A percentile compares a stretch with the other conserved stretches of the same genome.
Evolutionary conservation across 148 eudicot genomes (phyloP).

Genomic region (Heliosperma pusillum): DNA sequence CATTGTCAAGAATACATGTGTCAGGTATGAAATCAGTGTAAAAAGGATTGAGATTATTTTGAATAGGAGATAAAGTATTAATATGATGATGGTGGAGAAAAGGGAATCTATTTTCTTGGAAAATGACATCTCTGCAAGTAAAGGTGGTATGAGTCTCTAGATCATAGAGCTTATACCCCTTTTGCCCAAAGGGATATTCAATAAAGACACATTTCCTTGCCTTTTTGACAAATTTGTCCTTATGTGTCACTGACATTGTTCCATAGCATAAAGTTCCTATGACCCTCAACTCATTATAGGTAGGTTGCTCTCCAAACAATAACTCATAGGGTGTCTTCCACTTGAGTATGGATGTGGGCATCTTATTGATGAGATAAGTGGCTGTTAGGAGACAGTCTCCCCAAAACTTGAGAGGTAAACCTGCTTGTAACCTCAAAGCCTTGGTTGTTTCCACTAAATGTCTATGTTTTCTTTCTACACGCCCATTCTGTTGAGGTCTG

Average conservation of each 20-base stretch:
- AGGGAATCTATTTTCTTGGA: too few species aligned
- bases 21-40: too few species aligned
- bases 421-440: neutral
- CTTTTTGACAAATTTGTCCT: neutral
- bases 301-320: neutral
- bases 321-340: neutral
- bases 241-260: neutral
- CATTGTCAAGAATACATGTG: too few species aligned
- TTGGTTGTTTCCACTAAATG: neutral
- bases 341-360: neutral
- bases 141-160: neutral
- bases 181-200: too few species aligned
- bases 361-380: neutral
- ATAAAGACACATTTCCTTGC: neutral
- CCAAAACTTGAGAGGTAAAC: neutral
- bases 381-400: neutral
- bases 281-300: neutral
- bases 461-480: neutral
- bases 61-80: too few species aligned
- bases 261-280: neutral
- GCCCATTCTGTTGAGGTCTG: neutral
- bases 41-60: too few species aligned
- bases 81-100: too few species aligned
- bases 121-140: too few species aligned
- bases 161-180: too few species aligned